Base-by-base conservation (phyloP, 306 rosid genomes). In the Vigna nakashimae region DNA sequence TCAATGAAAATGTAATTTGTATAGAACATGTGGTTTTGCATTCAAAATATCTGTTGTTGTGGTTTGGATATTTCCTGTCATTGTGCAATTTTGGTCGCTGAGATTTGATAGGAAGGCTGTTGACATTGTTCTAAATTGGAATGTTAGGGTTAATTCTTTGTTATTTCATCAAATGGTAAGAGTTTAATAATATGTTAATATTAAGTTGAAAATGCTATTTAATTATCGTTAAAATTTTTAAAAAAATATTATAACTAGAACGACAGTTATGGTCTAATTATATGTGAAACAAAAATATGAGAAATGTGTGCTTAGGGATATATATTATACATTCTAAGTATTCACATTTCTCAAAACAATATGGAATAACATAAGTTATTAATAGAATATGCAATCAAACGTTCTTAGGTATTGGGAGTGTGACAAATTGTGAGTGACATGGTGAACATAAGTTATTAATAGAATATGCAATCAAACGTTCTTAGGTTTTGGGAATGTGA, bases 371-470 rank as follows among this genome's bases (percentile, higher is more conserved):
- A 3, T 45, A 45, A 45, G n/a, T 45, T 45, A 12, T 45, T 10
- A 2, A 10, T 43, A 10, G 4, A 43, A 43, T 43, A 43, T 11
- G 14, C 49, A 11, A 43, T 10, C 49, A 4, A 43, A 43, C 22
- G 60, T 73, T 65, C 52, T 71, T 71, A 7, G 38, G 40, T 14
- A 30, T 17, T 65, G 12, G 18, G 14, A 65, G n/a, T 14, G 73
- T 46, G 55, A 7, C 22, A 24, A 45, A 40, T 82, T 77, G 9
- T 87, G 80, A 83, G 73, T 67, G 36, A 57, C 6, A 73, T 57
- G 75, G 76, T 67, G 14, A 76, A n/a, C n/a, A n/a, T n/a, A n/a
- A n/a, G n/a, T 45, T 45, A 12, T 45, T 10, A 2, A 10, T 43
- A 10, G 4, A 43, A 43, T 43, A 43, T 11, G 14, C 49, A 11